Evolutionary conservation across 2,329 filamentous ascomycete species (phyloP).

Genomic region (Clarireedia paspali): DNA sequence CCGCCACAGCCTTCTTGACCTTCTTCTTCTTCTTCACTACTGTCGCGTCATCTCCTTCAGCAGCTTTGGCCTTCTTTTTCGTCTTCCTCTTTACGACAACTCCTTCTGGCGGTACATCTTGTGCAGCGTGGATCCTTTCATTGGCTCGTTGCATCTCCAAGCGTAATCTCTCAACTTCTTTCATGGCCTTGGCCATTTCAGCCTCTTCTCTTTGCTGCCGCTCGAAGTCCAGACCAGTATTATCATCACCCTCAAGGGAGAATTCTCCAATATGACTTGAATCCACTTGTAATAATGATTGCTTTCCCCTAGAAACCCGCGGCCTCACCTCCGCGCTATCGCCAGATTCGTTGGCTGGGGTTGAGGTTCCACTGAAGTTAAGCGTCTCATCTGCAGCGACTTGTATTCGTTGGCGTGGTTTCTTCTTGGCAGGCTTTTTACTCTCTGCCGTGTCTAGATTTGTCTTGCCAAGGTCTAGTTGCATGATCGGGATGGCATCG

Average conservation of each 20-base stretch:
- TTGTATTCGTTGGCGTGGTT: slow-evolving; percentile 52
- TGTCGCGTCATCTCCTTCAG: slow-evolving; percentile 16
- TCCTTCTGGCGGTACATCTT: slow-evolving; percentile 53
- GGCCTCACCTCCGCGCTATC: slow-evolving; percentile 45
- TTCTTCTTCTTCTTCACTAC: slow-evolving; percentile 42
- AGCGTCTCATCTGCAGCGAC: slow-evolving; percentile 70
- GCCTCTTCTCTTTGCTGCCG: slow-evolving; percentile 67
- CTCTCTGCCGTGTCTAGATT: slow-evolving; percentile 22
- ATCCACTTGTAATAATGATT: slow-evolving; percentile 71
- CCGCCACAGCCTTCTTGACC: slow-evolving; percentile 32
- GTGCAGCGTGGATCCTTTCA: slow-evolving; percentile 64
- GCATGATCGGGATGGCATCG: slow-evolving; percentile 92
- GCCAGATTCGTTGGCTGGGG: slow-evolving; percentile 45
- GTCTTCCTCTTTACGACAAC: slow-evolving; percentile 51
- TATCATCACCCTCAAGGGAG: slow-evolving; percentile 51
- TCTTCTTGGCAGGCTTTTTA: slow-evolving; percentile 31
- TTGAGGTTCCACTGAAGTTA: slow-evolving; percentile 42
- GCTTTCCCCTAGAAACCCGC: slow-evolving; percentile 45
- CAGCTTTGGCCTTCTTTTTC: slow-evolving; percentile 41
- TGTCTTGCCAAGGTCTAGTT: slow-evolving; percentile 65
- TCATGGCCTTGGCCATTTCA: slow-evolving; percentile 83
- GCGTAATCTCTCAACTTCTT: slow-evolving; percentile 77
- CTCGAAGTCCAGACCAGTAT: slow-evolving; percentile 48
- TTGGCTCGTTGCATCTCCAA: slow-evolving; percentile 83
- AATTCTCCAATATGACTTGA: slow-evolving; percentile 73